Percentiles rank a stretch among this genome's conserved stretches.
These are phyloP conservation scores for Hsuehochloa calcarea DNA, from an alignment of 176 grass and related monocot genomes.

Conservation along the genomic window DNA sequence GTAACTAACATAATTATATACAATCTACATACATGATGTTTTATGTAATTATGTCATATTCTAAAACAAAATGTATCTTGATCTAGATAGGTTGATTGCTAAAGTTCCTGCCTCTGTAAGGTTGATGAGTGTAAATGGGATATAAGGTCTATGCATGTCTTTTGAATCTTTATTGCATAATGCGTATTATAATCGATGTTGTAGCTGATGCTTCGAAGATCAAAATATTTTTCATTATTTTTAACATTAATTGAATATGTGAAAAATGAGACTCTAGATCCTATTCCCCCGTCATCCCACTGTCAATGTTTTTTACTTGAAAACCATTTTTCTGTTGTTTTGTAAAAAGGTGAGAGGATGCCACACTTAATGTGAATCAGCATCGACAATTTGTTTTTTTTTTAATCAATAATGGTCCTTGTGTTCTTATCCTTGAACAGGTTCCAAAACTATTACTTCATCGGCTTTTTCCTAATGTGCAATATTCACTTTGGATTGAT, in stretches of 20 bases:
- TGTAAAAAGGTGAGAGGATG: not conserved
- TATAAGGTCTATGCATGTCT: too few species aligned
- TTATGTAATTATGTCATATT: too few species aligned
- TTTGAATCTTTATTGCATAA: too few species aligned
- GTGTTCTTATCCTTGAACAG: constrained; percentile 41
- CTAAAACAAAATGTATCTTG: too few species aligned
- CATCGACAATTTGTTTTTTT: not conserved
- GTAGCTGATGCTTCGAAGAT: too few species aligned
- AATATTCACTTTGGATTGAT: constrained; percentile 94
- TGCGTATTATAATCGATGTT: too few species aligned
- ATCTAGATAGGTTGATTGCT: too few species aligned
- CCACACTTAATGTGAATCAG: constrained; percentile 8
- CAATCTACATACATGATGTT: too few species aligned
- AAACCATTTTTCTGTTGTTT: not conserved
- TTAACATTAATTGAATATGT: too few species aligned
- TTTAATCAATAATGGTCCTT: constrained; percentile 5
- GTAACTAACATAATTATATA: constrained; percentile 9
- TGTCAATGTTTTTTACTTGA: not conserved
- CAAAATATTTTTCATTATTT: too few species aligned
- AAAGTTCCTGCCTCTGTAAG: too few species aligned
- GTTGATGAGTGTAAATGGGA: too few species aligned
- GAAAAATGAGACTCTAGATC: not conserved
- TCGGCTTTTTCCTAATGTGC: constrained; percentile 86
- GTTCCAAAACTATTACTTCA: constrained; percentile 94
- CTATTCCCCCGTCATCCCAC: not conserved